Percentiles rank a stretch among this genome's conserved stretches.
Evolutionary conservation across 768 basidiomycete species (phyloP).

Genomic region (Candolleomyces aberdarensis): DNA sequence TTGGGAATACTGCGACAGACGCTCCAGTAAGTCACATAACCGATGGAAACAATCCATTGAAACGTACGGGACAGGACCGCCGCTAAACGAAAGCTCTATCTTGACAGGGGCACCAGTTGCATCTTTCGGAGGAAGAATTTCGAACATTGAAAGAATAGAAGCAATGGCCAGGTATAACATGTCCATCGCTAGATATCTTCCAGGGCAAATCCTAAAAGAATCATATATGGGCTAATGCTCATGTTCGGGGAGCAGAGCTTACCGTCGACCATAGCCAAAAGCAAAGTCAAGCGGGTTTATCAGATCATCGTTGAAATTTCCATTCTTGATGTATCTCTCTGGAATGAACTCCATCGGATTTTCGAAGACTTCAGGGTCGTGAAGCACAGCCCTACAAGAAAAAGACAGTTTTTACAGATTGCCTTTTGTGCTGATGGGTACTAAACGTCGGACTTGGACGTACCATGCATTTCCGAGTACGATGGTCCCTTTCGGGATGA

Average conservation of each 20-base stretch:
- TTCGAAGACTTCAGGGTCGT: constrained; percentile 27
- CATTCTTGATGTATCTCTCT: constrained; percentile 24
- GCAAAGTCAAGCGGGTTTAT: constrained; percentile 9
- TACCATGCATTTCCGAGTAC: constrained; percentile 1
- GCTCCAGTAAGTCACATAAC: too few species aligned
- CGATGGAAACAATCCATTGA: too few species aligned
- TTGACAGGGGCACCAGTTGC: constrained; percentile 16
- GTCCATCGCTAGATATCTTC: constrained; percentile 10
- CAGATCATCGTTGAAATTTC: constrained; percentile 12
- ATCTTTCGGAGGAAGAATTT: constrained; percentile 8
- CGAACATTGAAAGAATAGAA: constrained; percentile 11
- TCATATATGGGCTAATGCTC: not conserved
- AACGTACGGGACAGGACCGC: constrained; percentile 5
- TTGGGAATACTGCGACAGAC: too few species aligned
- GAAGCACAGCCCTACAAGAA: constrained; percentile 26
- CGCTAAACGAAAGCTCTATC: constrained; percentile 14
- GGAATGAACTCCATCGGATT: constrained; percentile 32
- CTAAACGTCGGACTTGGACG: not conserved
- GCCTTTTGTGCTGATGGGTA: not conserved
- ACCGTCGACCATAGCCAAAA: constrained; percentile 25
- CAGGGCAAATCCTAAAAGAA: constrained; percentile 15
- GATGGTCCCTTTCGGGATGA: constrained; percentile 14
- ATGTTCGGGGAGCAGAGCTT: not conserved
- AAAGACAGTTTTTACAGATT: too few species aligned
- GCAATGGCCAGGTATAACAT: constrained; percentile 7